A percentile compares a stretch with the other conserved stretches of the same genome.
Conservation (phyloP, 2,329 filamentous ascomycete species). For the Atkinsonella hypoxylon region DNA sequence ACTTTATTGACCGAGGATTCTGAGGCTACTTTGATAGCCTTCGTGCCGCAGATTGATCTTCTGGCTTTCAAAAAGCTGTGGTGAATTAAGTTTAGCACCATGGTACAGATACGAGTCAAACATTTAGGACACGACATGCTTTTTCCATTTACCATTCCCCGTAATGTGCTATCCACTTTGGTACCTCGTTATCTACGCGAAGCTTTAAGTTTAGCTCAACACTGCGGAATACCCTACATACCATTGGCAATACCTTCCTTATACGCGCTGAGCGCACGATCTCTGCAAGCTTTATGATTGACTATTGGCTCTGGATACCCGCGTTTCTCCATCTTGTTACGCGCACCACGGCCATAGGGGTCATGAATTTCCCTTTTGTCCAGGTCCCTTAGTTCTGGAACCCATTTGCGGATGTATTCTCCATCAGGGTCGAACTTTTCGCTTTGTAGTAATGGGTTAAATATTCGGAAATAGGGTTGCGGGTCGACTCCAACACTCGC, state of each 20-base stretch:
- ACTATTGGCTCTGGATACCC: constrained; percentile 70
- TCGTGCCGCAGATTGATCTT: constrained; percentile 44
- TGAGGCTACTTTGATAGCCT: constrained; percentile 45
- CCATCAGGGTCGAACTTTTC: constrained; percentile 76
- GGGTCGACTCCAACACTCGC: constrained; percentile 67
- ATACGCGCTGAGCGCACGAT: constrained; percentile 56
- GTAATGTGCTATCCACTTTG: too few species aligned
- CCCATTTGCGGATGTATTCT: constrained; percentile 71
- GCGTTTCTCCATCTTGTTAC: constrained; percentile 43
- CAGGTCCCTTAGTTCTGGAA: constrained; percentile 58
- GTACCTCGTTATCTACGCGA: too few species aligned
- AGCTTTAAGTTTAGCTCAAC: not conserved
- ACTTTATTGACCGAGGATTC: constrained; percentile 34
- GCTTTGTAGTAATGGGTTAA: constrained; percentile 75
- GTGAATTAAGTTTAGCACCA: constrained; percentile 38
- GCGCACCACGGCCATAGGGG: constrained; percentile 58
- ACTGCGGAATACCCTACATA: constrained; percentile 9
- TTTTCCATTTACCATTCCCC: not conserved
- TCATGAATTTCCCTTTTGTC: constrained; percentile 65
- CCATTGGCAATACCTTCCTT: constrained; percentile 37
- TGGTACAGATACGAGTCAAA: constrained; percentile 58
- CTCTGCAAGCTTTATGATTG: constrained; percentile 56
- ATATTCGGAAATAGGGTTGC: constrained; percentile 83
- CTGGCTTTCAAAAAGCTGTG: constrained; percentile 51
- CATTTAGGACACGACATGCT: constrained; percentile 21